phyloP scores from a whole-genome alignment of 73 alveolate genomes.

The Paramecium caudatum region DNA sequence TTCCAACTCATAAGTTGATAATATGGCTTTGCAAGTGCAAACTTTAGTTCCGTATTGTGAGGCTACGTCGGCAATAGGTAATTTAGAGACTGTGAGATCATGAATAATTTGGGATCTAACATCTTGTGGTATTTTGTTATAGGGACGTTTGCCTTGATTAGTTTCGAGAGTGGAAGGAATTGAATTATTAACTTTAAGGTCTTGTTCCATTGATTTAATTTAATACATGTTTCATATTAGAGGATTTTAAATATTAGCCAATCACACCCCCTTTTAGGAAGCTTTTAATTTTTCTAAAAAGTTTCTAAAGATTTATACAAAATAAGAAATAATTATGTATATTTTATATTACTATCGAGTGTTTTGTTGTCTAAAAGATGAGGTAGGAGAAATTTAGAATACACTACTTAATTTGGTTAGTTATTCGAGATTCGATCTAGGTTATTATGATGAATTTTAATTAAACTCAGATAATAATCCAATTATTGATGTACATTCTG shows the following conservation, averaged over 20 bases:
- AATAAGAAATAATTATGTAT: background rate
- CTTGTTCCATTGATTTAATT: slow-evolving; percentile 24
- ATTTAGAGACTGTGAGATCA: slow-evolving; percentile 9
- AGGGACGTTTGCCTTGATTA: slow-evolving; percentile 34
- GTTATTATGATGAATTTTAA: no score
- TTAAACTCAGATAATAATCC: no score
- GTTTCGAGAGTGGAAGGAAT: slow-evolving; percentile 6
- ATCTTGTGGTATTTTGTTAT: slow-evolving; percentile 9
- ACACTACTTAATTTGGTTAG: no score
- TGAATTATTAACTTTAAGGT: background rate
- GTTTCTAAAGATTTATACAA: background rate
- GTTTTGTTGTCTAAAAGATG: no score
- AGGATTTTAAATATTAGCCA: background rate
- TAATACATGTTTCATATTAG: background rate
- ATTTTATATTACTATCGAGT: background rate
- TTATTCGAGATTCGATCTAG: no score
- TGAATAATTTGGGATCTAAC: slow-evolving; percentile 39
- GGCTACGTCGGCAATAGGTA: slow-evolving; percentile 53
- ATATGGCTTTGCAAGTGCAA: slow-evolving; percentile 61
- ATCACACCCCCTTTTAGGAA: slow-evolving; percentile 47
- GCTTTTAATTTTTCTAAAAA: background rate
- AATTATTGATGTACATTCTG: background rate
- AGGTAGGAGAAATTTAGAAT: no score
- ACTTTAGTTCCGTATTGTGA: background rate
- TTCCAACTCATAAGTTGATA: slow-evolving; percentile 51